Evolutionary conservation across 768 basidiomycete genomes (phyloP).

Genomic region (Suillus brevipes): DNA sequence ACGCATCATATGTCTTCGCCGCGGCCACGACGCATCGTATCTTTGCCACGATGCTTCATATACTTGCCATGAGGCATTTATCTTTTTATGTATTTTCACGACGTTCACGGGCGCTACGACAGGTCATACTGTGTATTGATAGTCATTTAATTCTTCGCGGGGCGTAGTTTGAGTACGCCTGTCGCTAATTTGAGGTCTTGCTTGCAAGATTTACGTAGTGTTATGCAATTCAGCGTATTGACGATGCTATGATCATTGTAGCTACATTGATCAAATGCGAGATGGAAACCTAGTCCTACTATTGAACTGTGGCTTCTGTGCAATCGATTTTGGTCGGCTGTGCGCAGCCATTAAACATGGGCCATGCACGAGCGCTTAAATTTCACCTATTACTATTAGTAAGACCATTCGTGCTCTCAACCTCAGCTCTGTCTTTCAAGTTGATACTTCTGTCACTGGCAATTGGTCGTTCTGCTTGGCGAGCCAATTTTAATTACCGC

Average conservation of each 20-base stretch:
- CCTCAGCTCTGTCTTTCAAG: too few species aligned
- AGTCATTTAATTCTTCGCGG: slow-evolving; percentile 12
- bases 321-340: background rate
- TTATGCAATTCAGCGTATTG: background rate
- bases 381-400: too few species aligned
- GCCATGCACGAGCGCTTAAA: too few species aligned
- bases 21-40: background rate
- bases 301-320: background rate
- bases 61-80: slow-evolving; percentile 2
- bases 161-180: background rate
- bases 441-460: too few species aligned
- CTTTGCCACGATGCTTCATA: background rate
- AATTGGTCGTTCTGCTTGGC: too few species aligned
- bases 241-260: background rate
- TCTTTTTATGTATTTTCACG: slow-evolving; percentile 4
- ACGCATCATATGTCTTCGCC: background rate
- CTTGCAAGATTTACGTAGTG: slow-evolving; percentile 6
- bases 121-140: slow-evolving; percentile 34
- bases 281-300: background rate
- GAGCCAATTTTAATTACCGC: too few species aligned
- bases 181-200: slow-evolving; percentile 3
- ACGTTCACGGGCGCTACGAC: slow-evolving; percentile 9
- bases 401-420: too few species aligned
- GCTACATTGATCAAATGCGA: background rate
- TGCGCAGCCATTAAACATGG: too few species aligned